Percentiles rank a stretch among this genome's conserved stretches.
Conservation (phyloP, 495 filamentous ascomycete genomes). For the Podospora pseudoanserina region DNA sequence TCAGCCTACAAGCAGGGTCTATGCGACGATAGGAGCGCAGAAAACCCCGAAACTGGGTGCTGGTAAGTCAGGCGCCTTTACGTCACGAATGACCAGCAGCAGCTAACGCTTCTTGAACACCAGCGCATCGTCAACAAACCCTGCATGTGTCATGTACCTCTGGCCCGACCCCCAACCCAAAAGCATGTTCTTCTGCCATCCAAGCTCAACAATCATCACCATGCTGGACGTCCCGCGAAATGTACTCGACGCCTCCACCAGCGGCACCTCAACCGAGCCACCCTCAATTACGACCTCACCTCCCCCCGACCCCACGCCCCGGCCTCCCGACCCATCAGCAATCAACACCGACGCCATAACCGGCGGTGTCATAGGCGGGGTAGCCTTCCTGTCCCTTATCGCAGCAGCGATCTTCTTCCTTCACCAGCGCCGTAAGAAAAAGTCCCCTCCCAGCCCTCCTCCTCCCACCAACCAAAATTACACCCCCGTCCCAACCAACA, state of each 20-base stretch:
- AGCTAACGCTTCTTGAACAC: background rate
- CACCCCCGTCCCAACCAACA: conserved; percentile 20
- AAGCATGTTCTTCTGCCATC: conserved; percentile 38
- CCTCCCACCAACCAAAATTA: conserved; percentile 11
- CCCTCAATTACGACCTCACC: background rate
- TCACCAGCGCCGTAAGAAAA: conserved; percentile 22
- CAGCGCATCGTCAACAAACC: conserved; percentile 12
- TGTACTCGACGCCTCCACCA: conserved; percentile 28
- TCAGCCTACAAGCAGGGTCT: conserved; percentile 26
- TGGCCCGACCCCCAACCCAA: conserved; percentile 26
- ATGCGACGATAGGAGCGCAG: conserved; percentile 15
- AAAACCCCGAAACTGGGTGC: conserved; percentile 31
- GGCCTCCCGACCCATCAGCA: background rate
- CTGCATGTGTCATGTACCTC: conserved; percentile 36
- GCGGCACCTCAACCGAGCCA: conserved; percentile 11
- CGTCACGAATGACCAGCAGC: background rate
- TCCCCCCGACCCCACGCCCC: background rate
- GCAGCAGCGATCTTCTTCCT: conserved; percentile 20
- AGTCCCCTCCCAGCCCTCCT: background rate
- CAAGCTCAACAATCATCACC: conserved; percentile 18
- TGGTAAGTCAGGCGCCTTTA: conserved; percentile 30
- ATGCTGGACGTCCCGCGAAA: conserved; percentile 33
- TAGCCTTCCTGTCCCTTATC: conserved; percentile 23
- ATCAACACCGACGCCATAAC: conserved; percentile 28
- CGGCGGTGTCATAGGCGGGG: conserved; percentile 31